These are phyloP conservation scores for Chaetomiaceae sp. DNA, from an alignment of 2,329 filamentous ascomycete genomes.

Conservation along the genomic window DNA sequence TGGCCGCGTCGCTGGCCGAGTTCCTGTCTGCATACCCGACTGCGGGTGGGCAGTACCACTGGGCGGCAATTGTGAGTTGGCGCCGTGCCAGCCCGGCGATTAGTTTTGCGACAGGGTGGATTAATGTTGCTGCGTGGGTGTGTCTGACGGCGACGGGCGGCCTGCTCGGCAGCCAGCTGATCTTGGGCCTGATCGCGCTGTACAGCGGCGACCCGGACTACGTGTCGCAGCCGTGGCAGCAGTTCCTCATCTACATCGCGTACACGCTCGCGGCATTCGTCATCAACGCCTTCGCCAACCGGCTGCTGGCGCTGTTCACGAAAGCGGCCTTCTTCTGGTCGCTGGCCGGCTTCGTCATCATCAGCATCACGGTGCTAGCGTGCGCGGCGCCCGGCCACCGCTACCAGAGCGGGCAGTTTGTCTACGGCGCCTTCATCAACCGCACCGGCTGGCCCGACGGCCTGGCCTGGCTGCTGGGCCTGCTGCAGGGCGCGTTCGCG, in stretches of 20 bases:
- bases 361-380: not conserved
- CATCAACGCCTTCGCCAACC: not conserved
- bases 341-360: not conserved
- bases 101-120: not conserved
- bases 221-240: not conserved
- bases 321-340: not conserved
- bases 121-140: not conserved
- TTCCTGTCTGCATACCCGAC: not conserved
- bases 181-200: not conserved
- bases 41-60: not conserved
- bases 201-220: not conserved
- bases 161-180: not conserved
- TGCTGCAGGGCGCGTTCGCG: not conserved
- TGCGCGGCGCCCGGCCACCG: not conserved
- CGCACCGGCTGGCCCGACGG: not conserved
- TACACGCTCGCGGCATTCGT: not conserved
- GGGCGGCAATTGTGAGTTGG: not conserved
- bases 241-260: not conserved
- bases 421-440: not conserved
- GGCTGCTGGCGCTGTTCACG: not conserved
- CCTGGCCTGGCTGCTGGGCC: not conserved
- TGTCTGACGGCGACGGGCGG: not conserved
- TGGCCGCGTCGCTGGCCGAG: not conserved
- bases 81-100: not conserved
- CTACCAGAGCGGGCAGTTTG: not conserved